Evolutionary conservation across 345 rosid genomes (phyloP).

Genomic region (Durio zibethinus): DNA sequence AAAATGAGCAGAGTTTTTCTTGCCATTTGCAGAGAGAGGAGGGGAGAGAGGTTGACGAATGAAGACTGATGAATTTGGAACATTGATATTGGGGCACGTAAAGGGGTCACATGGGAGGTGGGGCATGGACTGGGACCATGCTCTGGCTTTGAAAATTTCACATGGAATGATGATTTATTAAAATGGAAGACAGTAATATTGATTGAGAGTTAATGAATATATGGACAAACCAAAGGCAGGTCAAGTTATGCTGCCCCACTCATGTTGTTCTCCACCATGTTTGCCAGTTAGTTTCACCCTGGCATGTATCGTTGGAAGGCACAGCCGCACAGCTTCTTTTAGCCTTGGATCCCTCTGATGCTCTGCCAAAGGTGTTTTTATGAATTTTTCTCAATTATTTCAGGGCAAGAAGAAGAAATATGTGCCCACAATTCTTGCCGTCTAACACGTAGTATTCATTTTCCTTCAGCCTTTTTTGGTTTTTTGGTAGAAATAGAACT

Average conservation of each 20-base stretch:
- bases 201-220: not conserved
- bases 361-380: not conserved
- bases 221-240: not conserved
- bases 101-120: conserved; percentile 21
- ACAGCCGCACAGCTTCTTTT: not conserved
- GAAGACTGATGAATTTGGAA: not conserved
- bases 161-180: not conserved
- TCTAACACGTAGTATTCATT: not conserved
- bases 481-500: not conserved
- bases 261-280: conserved; percentile 1
- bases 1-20: conserved; percentile 25
- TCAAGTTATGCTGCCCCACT: conserved; percentile 19
- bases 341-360: not conserved
- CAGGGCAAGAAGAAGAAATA: not conserved
- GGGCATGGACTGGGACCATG: conserved; percentile 9
- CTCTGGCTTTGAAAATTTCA: conserved; percentile 6
- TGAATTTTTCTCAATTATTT: not conserved
- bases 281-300: not conserved
- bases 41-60: not conserved
- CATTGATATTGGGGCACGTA: not conserved
- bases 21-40: conserved; percentile 32
- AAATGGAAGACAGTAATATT: not conserved
- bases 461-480: not conserved
- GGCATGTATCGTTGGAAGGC: not conserved
- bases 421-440: not conserved